A percentile compares a stretch with the other conserved stretches of the same genome.
Conservation (phyloP, 805 yeast genomes). For the Sugiyamaella americana region DNA sequence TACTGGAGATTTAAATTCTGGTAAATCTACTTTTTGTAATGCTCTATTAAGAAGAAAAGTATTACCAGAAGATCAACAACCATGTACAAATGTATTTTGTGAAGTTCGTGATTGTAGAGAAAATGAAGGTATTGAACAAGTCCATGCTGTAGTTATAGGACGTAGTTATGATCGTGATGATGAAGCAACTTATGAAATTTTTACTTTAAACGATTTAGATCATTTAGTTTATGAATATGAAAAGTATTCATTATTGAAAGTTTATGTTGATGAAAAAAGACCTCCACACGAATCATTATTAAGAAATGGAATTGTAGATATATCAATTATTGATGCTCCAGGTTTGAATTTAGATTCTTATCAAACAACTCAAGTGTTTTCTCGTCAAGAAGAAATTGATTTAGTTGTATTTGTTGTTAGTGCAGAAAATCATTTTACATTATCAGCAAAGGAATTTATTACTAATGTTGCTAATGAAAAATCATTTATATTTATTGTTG, state of each 20-base stretch:
- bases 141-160: constrained; percentile 70
- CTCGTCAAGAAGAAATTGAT: constrained; percentile 96
- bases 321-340: constrained; percentile 92
- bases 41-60: constrained; percentile 71
- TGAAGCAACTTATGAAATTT: constrained; percentile 58
- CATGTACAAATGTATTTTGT: constrained; percentile 93
- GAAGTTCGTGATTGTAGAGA: constrained; percentile 83
- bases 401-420: constrained; percentile 92
- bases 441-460: constrained; percentile 90
- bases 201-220: constrained; percentile 50
- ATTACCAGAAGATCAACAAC: constrained; percentile 95
- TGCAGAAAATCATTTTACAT: constrained; percentile 92
- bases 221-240: constrained; percentile 71
- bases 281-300: constrained; percentile 62
- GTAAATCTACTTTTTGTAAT: constrained; percentile 93
- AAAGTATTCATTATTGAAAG: constrained; percentile 62
- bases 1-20: constrained; percentile 95
- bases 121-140: constrained; percentile 75
- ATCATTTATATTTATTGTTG: constrained; percentile 87
- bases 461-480: constrained; percentile 87
- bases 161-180: constrained; percentile 46
- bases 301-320: constrained; percentile 86
- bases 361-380: constrained; percentile 90
- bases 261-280: constrained; percentile 74
- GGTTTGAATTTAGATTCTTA: constrained; percentile 90